Evolutionary conservation across 2,329 filamentous ascomycete genomes (phyloP), one percentile per base, ranked within the genome.

Genomic region (Ophioceras dolichostomum): DNA sequence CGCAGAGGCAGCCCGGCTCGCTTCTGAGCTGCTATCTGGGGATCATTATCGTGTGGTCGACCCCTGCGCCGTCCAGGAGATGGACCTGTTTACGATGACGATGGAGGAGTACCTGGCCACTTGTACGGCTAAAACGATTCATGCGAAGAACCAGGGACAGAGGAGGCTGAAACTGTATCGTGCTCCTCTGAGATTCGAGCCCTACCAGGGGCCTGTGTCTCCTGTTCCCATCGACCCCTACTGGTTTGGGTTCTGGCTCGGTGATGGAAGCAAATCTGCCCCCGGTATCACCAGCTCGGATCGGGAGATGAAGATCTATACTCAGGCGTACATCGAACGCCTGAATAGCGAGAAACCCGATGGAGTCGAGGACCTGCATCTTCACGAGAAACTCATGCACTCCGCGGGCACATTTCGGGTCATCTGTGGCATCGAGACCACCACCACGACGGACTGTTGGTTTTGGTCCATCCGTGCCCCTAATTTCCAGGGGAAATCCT

Each of bases 31-130:
- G 31, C 31, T 33, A n/a, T 33, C 31, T 8, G 31, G 31, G 12
- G 31, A 33, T 21, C 31, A 33, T 13, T 33, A 33, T 18, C 31
- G 31, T 33, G 31, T 33, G 17, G 18, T 33, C 14, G 31, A 33
- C 31, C 31, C 31, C 31, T 33, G 18, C 13, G 31, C 18, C 31
- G 31, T 33, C 31, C 17, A 33, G 31, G 31, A 33, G 5, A 21
- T 33, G 17, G 31, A 33, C 3, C 10, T 20, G 4, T 33, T 33
- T 18, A 21, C 31, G 31, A 33, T 33, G 31, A 33, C 31, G 17
- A 17, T 33, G 31, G 31, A 33, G 31, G 31, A 33, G 31, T 33
- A 33, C n/a, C 31, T 19, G 31, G 31, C 31, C 10, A 33, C 31
- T 10, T 33, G 31, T 18, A 32, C 30, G 30, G 30, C 30, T 32